Percentiles rank a stretch among this genome's conserved stretches.
phyloP scores from a whole-genome alignment of 129 eudicot genomes.

The Lonicera japonica region DNA sequence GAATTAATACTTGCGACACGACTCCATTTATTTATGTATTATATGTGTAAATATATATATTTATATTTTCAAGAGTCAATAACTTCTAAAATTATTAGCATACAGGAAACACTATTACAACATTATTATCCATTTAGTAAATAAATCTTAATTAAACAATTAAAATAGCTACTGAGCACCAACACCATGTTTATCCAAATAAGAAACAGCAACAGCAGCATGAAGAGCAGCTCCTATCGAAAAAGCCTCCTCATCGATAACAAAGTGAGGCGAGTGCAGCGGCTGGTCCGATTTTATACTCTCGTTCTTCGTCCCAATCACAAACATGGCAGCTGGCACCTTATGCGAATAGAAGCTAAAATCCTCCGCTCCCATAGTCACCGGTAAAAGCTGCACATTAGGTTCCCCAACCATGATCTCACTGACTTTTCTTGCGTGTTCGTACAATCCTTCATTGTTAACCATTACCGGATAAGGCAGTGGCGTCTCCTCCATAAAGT shows the following conservation, averaged over 20 bases:
- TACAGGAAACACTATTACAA: no score
- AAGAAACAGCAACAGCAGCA: slow-evolving; percentile 54
- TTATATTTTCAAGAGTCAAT: no score
- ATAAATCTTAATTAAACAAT: no score
- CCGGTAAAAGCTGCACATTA: slow-evolving; percentile 24
- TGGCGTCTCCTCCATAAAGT: slow-evolving; percentile 44
- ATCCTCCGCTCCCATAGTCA: slow-evolving; percentile 52
- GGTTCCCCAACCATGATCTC: slow-evolving; percentile 39
- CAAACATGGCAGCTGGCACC: slow-evolving; percentile 47
- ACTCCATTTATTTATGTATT: no score
- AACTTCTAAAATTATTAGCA: no score
- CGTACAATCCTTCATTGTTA: slow-evolving; percentile 38
- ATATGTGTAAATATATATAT: no score
- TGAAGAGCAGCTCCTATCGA: slow-evolving; percentile 45
- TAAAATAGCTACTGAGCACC: not conserved
- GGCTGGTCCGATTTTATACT: slow-evolving; percentile 21
- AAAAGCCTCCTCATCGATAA: slow-evolving; percentile 41
- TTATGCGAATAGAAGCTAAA: slow-evolving; percentile 45
- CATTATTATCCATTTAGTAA: no score
- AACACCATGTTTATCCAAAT: slow-evolving; percentile 28
- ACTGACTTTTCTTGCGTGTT: slow-evolving; percentile 39
- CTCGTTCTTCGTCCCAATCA: slow-evolving; percentile 35
- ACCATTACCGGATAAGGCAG: slow-evolving; percentile 38
- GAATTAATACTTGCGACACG: no score
- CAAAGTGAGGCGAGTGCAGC: slow-evolving; percentile 47